Percentiles rank a stretch among this genome's conserved stretches.
Conservation (phyloP, 1,284 basidiomycete species). For the Coriolopsis trogii region DNA sequence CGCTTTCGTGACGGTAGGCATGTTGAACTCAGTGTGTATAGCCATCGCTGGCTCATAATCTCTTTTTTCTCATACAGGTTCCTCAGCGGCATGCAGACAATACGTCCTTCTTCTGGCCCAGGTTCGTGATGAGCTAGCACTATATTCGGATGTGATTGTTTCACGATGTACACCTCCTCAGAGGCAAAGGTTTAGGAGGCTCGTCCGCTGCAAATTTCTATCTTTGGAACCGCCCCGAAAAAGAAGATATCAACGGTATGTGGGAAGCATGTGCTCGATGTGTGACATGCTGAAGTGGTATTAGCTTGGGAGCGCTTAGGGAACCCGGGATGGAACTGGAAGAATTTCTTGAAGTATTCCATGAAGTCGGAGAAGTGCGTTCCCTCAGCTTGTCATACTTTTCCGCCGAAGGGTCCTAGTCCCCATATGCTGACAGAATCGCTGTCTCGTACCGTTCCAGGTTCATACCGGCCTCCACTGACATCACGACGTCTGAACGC, state of each 20-base stretch:
- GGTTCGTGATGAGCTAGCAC: not conserved
- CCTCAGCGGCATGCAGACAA: slow-evolving; percentile 9
- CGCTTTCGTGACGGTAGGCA: slow-evolving; percentile 12
- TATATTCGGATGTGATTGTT: not conserved
- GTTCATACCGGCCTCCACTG: slow-evolving; percentile 1
- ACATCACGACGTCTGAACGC: not conserved
- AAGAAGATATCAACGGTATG: slow-evolving; percentile 37
- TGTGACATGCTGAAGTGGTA: not conserved
- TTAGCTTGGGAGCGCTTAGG: slow-evolving; percentile 36
- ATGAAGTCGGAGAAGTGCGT: slow-evolving; percentile 36
- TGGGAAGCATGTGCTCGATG: not conserved
- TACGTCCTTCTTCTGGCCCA: slow-evolving; percentile 8
- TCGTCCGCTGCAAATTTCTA: slow-evolving; percentile 29
- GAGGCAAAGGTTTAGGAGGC: slow-evolving; percentile 30
- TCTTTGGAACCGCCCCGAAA: slow-evolving; percentile 30
- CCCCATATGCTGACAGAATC: too few species aligned
- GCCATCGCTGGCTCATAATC: not conserved
- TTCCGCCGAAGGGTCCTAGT: too few species aligned
- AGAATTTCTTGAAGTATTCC: slow-evolving; percentile 38
- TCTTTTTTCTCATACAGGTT: not conserved
- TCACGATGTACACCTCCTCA: not conserved
- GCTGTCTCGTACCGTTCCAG: not conserved
- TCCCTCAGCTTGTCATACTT: not conserved
- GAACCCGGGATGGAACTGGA: slow-evolving; percentile 47
- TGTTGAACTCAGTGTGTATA: not conserved